Percentiles rank a stretch among this genome's conserved stretches.
These are phyloP conservation scores for Solanum sejunctum DNA, from an alignment of 257 asterid species.

Conservation along the genomic window DNA sequence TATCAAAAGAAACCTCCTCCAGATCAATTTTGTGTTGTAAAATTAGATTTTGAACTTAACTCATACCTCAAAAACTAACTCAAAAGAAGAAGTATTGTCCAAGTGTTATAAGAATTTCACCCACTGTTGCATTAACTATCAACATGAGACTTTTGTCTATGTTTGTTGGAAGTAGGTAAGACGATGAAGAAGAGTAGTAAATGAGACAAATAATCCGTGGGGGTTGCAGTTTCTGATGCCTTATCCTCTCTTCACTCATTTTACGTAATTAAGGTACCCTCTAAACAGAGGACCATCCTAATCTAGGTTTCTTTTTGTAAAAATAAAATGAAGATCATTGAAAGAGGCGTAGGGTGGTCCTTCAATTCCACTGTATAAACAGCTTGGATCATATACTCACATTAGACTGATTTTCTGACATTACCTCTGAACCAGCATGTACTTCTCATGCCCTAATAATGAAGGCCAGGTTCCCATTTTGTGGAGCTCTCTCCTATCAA, in stretches of 20 bases:
- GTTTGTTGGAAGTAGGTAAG: not conserved
- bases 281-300: conserved; percentile 20
- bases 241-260: not conserved
- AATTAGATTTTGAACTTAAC: too few relatives aligned
- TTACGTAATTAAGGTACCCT: not conserved
- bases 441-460: not conserved
- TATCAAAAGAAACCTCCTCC: not conserved
- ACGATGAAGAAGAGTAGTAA: not conserved
- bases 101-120: too few relatives aligned
- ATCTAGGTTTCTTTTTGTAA: not conserved
- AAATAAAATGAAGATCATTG: not conserved
- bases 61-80: too few relatives aligned
- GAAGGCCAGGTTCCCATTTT: not conserved
- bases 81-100: too few relatives aligned
- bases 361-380: not conserved
- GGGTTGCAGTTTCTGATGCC: not conserved
- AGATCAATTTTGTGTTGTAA: not conserved
- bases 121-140: too few relatives aligned
- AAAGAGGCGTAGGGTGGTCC: conserved; percentile 15
- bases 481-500: not conserved
- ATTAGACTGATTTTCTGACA: not conserved
- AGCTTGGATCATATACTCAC: not conserved
- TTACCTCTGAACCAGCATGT: not conserved
- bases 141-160: too few relatives aligned
- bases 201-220: not conserved